Conservation (phyloP, 106 monocot genomes). For the Dendrobium officinale region DNA sequence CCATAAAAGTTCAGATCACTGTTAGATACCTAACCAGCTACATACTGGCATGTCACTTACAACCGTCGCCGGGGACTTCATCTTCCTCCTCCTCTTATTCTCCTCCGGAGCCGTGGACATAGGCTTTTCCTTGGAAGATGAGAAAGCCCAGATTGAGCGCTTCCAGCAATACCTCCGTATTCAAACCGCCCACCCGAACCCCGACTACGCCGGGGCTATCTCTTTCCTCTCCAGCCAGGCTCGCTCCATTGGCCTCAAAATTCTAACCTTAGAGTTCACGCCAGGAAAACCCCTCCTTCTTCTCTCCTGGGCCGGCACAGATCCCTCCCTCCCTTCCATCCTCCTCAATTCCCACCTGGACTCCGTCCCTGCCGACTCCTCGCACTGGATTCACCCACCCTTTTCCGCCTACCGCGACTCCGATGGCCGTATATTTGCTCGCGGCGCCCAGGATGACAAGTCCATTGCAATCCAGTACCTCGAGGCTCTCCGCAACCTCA, state of each 20-base stretch:
- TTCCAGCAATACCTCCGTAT: constrained; percentile 88
- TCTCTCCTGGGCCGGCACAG: constrained; percentile 52
- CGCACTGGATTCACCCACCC: constrained; percentile 67
- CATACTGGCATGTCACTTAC: background rate
- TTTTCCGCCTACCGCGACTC: constrained; percentile 62
- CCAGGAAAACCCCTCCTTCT: constrained; percentile 68
- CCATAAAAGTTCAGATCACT: too few species aligned
- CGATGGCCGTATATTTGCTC: constrained; percentile 68
- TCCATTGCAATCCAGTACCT: constrained; percentile 82
- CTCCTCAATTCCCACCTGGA: constrained; percentile 93
- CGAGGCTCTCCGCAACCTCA: constrained; percentile 66
- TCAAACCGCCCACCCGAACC: constrained; percentile 74
- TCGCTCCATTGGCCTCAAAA: constrained; percentile 28
- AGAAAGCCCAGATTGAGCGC: constrained; percentile 30
- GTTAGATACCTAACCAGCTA: too few species aligned
- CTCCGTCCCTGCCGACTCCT: constrained; percentile 70
- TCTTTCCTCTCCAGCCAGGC: constrained; percentile 60
- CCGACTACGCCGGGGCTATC: constrained; percentile 66
- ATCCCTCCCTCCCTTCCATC: constrained; percentile 75
- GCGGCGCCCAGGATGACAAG: constrained; percentile 97
- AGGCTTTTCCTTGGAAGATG: constrained; percentile 7
- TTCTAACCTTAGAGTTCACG: constrained; percentile 42
- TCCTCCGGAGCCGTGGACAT: background rate
- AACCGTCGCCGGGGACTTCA: background rate
- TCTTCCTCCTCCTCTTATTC: constrained; percentile 3